Evolutionary conservation across 2,329 filamentous ascomycete genomes (phyloP).

Genomic region (Talaromyces sp.): DNA sequence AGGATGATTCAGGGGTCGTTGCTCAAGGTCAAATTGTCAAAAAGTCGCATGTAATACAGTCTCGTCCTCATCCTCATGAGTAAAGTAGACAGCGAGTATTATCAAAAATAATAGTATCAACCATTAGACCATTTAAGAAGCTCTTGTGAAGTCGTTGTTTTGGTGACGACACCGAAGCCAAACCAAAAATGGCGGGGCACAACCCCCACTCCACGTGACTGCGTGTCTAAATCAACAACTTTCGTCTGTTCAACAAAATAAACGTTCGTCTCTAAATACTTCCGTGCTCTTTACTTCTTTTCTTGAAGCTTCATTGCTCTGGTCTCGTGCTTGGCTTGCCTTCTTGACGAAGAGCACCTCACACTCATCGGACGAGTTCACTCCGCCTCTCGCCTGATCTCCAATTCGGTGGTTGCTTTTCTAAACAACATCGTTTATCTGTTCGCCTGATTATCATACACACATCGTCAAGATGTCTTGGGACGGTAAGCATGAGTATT

Average conservation of each 20-base stretch:
- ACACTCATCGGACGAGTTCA: neutral
- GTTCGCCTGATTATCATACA: constrained; percentile 4
- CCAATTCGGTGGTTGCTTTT: neutral
- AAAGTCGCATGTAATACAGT: too few species aligned
- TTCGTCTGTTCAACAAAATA: constrained; percentile 2
- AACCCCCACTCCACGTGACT: constrained; percentile 17
- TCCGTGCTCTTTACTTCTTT: neutral
- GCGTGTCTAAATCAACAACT: constrained; percentile 2
- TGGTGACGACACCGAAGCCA: constrained; percentile 8
- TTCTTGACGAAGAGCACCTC: neutral
- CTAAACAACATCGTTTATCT: constrained; percentile 8
- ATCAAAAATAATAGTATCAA: too few species aligned
- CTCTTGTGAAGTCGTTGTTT: neutral
- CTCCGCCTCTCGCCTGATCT: constrained; percentile 9
- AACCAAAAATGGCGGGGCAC: constrained; percentile 16
- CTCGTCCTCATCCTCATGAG: neutral
- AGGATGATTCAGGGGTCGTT: neutral
- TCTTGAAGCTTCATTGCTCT: neutral
- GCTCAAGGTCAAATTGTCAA: neutral
- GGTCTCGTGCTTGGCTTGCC: neutral
- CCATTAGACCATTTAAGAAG: neutral
- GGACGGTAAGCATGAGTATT: constrained; percentile 62
- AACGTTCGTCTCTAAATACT: neutral
- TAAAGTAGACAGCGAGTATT: neutral
- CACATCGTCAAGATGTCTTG: constrained; percentile 25